Evolutionary conservation across 2,329 filamentous ascomycete genomes (phyloP), one percentile per base, ranked within the genome.

Genomic region (Penicillium frequentans): DNA sequence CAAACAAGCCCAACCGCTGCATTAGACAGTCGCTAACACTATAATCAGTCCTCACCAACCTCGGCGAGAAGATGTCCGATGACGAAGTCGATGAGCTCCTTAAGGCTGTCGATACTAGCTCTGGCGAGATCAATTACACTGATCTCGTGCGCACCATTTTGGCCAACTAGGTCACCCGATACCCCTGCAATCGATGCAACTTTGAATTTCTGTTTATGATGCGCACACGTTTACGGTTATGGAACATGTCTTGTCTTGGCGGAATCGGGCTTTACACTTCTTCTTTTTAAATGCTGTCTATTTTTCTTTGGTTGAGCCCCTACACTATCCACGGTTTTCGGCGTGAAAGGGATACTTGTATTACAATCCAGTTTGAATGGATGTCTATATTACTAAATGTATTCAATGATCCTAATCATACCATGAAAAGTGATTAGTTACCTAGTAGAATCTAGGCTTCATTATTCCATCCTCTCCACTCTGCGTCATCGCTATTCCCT

Each of bases 21-120:
- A 5, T 8, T 21, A 51, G 5, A 33, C 13, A 14, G 1, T 14
- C 48, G 35, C 55, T 58, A 39, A 31, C 54, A 55, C 44, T 60
- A 29, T 37, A 42, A 19, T 27, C 27, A 82, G 93, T 99, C 75
- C 80, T 99, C 71, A 99, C 95, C 56, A 98, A 98, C 75, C 80
- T 99, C 69, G 95, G 95, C 70, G 95, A 99, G 88, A 98, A 98
- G 84, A 97, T 99, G 92, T 91, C 90, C 60, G 93, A 99, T 70
- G 95, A 98, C 63, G 95, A 99, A 83, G 95, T 99, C 49, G 93
- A 98, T 76, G 95, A 99, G 84, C 84, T 99, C 73, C 87, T 99
- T 76, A 99, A 98, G 87, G 92, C 93, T 0, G 93, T 98, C 64
- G 95, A 99, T 75, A 96, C 93, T 60, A 95, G 89, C 79, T 93